Conservation (phyloP, 2,329 filamentous ascomycete species). For the Xylariaceae sp. region DNA sequence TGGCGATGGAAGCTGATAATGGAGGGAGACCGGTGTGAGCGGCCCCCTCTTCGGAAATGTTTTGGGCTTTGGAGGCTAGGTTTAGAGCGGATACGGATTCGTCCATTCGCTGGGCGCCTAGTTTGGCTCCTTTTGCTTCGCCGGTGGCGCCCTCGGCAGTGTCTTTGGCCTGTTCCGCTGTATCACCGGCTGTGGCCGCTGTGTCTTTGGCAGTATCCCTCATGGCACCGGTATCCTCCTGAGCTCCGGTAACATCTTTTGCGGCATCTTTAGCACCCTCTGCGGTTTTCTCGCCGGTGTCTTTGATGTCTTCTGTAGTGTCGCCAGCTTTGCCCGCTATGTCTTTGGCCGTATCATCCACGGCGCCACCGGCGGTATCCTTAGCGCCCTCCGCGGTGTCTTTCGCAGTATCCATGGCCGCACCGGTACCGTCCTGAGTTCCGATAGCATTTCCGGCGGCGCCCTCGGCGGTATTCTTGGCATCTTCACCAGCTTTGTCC, state of each 20-base stretch:
- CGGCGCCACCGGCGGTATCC: slow-evolving; percentile 13
- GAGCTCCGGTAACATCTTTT: slow-evolving; percentile 8
- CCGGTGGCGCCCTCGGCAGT: slow-evolving; percentile 19
- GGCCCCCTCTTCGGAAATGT: slow-evolving; percentile 17
- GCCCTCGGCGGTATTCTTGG: slow-evolving; percentile 19
- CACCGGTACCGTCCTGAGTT: too few species aligned
- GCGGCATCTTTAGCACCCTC: slow-evolving; percentile 19
- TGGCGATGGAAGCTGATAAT: slow-evolving; percentile 38
- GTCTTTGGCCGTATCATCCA: slow-evolving; percentile 21
- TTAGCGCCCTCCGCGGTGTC: slow-evolving; percentile 2
- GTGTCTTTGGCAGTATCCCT: slow-evolving; percentile 23
- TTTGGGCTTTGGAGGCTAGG: slow-evolving; percentile 19
- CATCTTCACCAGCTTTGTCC: slow-evolving; percentile 22
- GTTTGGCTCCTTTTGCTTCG: not conserved
- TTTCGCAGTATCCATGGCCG: too few species aligned
- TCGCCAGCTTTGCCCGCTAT: too few species aligned
- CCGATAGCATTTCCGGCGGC: slow-evolving; percentile 7
- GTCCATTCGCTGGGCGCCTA: not conserved
- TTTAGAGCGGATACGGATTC: not conserved
- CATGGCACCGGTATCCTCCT: slow-evolving; percentile 20
- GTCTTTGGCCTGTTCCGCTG: slow-evolving; percentile 22
- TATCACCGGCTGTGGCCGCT: slow-evolving; percentile 20
- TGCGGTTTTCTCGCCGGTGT: slow-evolving; percentile 21
- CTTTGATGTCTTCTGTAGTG: slow-evolving; percentile 13
- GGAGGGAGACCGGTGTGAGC: slow-evolving; percentile 36